A percentile compares a stretch with the other conserved stretches of the same genome.
phyloP scores from a whole-genome alignment of 352 stramenopile species.

The Phytophthora ramorum region DNA sequence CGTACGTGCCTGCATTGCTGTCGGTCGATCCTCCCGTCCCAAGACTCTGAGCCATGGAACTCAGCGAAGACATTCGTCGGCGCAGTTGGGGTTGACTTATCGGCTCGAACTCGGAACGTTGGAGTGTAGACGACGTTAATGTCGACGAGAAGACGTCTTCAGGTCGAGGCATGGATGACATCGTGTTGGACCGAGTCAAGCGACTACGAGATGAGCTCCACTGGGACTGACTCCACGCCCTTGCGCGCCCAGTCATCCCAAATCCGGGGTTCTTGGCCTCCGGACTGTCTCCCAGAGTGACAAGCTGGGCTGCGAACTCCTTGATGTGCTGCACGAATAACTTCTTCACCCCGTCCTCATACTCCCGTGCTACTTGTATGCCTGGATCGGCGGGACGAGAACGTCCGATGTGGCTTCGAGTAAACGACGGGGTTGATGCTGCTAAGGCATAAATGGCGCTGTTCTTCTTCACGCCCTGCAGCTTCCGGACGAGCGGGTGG shows the following conservation, averaged over 20 bases:
- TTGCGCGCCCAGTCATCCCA: slow-evolving; percentile 9
- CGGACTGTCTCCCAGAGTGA: slow-evolving; percentile 67
- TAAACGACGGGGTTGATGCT: slow-evolving; percentile 22
- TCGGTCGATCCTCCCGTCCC: slow-evolving; percentile 16
- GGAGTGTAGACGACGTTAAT: slow-evolving; percentile 5
- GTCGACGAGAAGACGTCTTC: slow-evolving; percentile 31
- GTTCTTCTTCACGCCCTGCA: slow-evolving; percentile 71
- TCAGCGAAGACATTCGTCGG: slow-evolving; percentile 53
- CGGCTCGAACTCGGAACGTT: slow-evolving; percentile 19
- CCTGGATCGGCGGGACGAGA: slow-evolving; percentile 31
- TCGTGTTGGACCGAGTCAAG: slow-evolving; percentile 43
- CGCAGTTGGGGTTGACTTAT: slow-evolving; percentile 29
- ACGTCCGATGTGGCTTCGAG: slow-evolving; percentile 22
- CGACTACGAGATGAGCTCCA: slow-evolving; percentile 16
- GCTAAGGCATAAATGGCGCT: slow-evolving; percentile 38
- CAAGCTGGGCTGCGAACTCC: slow-evolving; percentile 57
- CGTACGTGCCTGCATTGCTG: slow-evolving; percentile 56
- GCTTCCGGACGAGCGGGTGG: slow-evolving; percentile 59
- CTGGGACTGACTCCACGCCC: slow-evolving; percentile 20
- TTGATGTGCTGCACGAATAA: slow-evolving; percentile 65
- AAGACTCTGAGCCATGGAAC: slow-evolving; percentile 37
- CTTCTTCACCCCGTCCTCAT: slow-evolving; percentile 61
- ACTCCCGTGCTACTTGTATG: slow-evolving; percentile 42
- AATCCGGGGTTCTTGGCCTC: slow-evolving; percentile 2
- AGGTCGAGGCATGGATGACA: slow-evolving; percentile 32